Evolutionary conservation across 108 stramenopile genomes (phyloP).

Genomic region (Skeletonema marinoi): DNA sequence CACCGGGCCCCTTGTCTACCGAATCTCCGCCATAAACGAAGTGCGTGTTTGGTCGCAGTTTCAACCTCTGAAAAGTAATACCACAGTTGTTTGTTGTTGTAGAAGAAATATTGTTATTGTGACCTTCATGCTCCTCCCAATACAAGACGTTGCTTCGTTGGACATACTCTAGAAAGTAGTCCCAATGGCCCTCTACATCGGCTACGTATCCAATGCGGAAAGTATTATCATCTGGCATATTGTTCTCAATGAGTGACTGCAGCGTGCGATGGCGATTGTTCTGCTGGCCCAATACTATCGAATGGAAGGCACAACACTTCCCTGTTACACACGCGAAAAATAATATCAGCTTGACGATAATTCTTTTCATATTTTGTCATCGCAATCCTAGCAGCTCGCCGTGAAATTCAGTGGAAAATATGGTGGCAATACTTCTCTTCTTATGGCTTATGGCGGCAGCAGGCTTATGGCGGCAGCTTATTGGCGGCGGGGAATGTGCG

Average conservation of each 20-base stretch:
- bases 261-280: neutral
- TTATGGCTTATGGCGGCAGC: too few relatives aligned
- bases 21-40: slow-evolving; percentile 79
- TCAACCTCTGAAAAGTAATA: slow-evolving; percentile 22
- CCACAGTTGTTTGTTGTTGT: neutral
- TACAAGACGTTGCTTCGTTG: slow-evolving; percentile 43
- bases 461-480: too few relatives aligned
- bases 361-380: too few relatives aligned
- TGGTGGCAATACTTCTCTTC: too few relatives aligned
- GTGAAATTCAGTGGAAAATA: too few relatives aligned
- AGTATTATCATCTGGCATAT: neutral
- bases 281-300: neutral
- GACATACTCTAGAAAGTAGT: slow-evolving; percentile 59
- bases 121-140: slow-evolving; percentile 25
- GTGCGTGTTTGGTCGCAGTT: slow-evolving; percentile 38
- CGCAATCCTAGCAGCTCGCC: too few relatives aligned
- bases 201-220: slow-evolving; percentile 58
- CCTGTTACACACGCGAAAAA: neutral
- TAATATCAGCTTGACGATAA: neutral
- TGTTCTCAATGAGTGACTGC: neutral
- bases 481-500: too few relatives aligned
- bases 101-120: neutral
- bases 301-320: neutral
- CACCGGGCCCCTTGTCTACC: slow-evolving; percentile 76
- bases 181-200: slow-evolving; percentile 64